phyloP scores from a whole-genome alignment of 2,329 filamentous ascomycete genomes.

The Alternaria conjuncta region DNA sequence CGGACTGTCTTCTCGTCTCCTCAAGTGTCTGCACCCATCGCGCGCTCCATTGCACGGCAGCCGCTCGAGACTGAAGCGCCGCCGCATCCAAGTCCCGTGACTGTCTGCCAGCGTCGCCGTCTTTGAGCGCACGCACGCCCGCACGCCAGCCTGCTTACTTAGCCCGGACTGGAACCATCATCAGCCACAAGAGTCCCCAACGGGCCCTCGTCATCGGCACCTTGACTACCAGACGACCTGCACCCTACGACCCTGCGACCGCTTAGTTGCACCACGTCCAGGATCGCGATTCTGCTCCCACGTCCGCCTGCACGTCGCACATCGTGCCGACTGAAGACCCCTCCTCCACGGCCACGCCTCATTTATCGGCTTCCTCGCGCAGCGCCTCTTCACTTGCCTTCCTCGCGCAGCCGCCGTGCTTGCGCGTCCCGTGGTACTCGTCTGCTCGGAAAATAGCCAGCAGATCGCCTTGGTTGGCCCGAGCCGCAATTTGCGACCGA shows the following conservation, averaged over 20 bases:
- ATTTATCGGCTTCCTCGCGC: not conserved
- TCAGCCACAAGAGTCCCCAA: slow-evolving; percentile 13
- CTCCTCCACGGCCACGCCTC: slow-evolving; percentile 2
- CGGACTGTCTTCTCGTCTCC: not conserved
- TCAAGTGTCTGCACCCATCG: not conserved
- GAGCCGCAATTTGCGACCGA: slow-evolving; percentile 16
- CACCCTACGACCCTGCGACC: slow-evolving; percentile 3
- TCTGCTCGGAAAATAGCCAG: slow-evolving; percentile 17
- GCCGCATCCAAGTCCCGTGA: not conserved
- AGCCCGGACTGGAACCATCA: slow-evolving; percentile 6
- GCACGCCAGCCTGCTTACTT: not conserved
- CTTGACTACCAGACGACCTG: slow-evolving; percentile 6
- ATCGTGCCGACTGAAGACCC: slow-evolving; percentile 1
- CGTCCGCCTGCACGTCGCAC: not conserved
- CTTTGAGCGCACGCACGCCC: not conserved
- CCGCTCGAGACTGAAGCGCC: not conserved
- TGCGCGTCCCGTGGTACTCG: slow-evolving; percentile 1
- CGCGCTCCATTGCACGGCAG: not conserved
- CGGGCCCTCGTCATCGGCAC: slow-evolving; percentile 12
- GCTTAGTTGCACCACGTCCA: slow-evolving; percentile 6
- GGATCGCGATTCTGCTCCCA: not conserved
- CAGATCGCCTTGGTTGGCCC: slow-evolving; percentile 21
- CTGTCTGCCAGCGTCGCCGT: not conserved
- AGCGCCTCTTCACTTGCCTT: slow-evolving; percentile 7
- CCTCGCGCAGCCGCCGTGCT: not conserved